phyloP scores from a whole-genome alignment of 139 green algal species.

The Tetraselmis chui region DNA sequence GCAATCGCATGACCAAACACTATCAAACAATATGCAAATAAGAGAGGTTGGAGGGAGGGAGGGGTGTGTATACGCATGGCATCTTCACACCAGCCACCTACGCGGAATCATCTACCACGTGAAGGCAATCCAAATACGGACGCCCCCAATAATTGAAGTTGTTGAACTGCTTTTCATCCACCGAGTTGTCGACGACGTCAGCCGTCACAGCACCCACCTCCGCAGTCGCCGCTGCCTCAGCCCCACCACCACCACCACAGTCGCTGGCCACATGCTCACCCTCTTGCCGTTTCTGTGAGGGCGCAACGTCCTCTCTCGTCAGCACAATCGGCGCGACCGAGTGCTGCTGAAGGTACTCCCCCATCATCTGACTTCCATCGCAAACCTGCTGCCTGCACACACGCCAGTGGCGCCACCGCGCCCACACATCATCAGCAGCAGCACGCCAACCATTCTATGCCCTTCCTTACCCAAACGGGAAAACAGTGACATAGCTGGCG shows the following conservation, averaged over 20 bases:
- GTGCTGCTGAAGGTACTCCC: conserved; percentile 3
- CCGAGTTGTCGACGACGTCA: too few species aligned
- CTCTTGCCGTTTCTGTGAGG: neutral
- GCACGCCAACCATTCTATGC: neutral
- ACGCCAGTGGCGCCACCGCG: neutral
- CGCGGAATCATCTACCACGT: neutral
- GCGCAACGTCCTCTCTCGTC: neutral
- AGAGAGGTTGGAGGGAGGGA: too few species aligned
- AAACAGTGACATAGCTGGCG: too few species aligned
- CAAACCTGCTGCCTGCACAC: conserved; percentile 11
- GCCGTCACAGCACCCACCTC: too few species aligned
- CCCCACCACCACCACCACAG: too few species aligned
- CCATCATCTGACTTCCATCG: conserved; percentile 5
- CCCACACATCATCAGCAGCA: too few species aligned
- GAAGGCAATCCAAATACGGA: neutral
- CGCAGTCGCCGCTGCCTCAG: too few species aligned
- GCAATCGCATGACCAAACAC: too few species aligned
- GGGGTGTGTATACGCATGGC: too few species aligned
- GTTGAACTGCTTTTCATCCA: neutral
- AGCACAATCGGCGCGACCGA: neutral
- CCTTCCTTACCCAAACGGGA: neutral
- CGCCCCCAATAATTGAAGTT: neutral
- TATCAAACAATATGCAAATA: too few species aligned
- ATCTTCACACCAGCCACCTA: too few species aligned
- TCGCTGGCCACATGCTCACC: too few species aligned